These are phyloP conservation scores for Rubus idaeus DNA, from an alignment of 306 rosid species.

Conservation along the genomic window DNA sequence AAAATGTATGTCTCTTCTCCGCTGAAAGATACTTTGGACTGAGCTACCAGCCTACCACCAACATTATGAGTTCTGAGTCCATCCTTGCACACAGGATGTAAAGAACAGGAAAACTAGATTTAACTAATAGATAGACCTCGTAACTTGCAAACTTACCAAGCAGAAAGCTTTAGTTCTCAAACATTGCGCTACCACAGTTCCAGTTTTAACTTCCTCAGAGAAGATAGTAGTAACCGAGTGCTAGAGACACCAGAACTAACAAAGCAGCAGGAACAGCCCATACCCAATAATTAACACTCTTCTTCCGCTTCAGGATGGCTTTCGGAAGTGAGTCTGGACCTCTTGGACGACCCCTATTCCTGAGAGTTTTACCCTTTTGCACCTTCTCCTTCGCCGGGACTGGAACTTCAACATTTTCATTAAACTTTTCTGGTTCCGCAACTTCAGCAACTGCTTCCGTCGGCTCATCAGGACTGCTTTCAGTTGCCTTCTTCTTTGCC, in stretches of 20 bases:
- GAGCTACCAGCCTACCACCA: constrained; percentile 45
- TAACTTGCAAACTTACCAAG: constrained; percentile 18
- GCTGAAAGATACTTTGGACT: constrained; percentile 13
- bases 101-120: constrained; percentile 49
- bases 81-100: constrained; percentile 45
- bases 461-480: constrained; percentile 43
- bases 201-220: constrained; percentile 24
- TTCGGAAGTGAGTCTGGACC: constrained; percentile 54
- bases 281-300: constrained; percentile 52
- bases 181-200: constrained; percentile 31
- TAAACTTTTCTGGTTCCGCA: constrained; percentile 50
- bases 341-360: constrained; percentile 54
- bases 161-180: constrained; percentile 38
- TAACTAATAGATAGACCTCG: constrained; percentile 40
- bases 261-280: constrained; percentile 71
- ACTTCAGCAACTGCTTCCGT: constrained; percentile 42
- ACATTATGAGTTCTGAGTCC: constrained; percentile 46
- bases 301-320: constrained; percentile 68
- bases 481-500: constrained; percentile 70
- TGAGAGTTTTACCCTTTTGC: constrained; percentile 48
- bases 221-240: constrained; percentile 60
- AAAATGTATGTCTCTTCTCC: constrained; percentile 35
- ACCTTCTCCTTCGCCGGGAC: constrained; percentile 45
- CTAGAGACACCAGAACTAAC: constrained; percentile 43
- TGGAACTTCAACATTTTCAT: constrained; percentile 38